Percentiles rank a stretch among this genome's conserved stretches.
phyloP scores from a whole-genome alignment of 371 early-diverging fungal species.

The Actinomucor elegans region DNA sequence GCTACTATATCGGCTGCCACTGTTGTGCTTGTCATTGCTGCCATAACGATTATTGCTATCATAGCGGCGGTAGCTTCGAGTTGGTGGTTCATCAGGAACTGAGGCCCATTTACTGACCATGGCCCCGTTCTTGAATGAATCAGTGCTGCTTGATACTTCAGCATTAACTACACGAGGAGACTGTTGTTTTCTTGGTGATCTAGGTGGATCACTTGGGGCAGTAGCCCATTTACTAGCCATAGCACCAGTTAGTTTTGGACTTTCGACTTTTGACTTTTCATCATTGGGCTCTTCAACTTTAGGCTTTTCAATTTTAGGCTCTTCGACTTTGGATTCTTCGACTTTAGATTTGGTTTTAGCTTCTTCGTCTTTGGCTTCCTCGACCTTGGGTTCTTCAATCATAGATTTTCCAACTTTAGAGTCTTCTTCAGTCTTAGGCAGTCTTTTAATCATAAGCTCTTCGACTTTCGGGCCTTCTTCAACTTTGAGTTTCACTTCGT shows the following conservation, averaged over 20 bases:
- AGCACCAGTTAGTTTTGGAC: background rate
- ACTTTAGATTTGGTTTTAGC: background rate
- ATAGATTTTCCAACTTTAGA: too few species aligned
- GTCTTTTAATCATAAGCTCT: too few species aligned
- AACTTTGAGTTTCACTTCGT: too few species aligned
- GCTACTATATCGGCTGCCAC: background rate
- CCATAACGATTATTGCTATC: background rate
- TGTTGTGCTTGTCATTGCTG: too few species aligned
- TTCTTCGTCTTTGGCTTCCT: background rate
- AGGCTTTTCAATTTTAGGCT: background rate
- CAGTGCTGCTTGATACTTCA: background rate
- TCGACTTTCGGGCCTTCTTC: too few species aligned
- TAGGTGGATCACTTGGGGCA: background rate
- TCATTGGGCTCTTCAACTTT: background rate
- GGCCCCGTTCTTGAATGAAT: background rate
- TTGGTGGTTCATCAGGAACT: background rate
- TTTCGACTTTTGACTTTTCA: background rate
- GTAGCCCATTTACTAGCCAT: conserved; percentile 9
- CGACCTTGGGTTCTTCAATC: too few species aligned
- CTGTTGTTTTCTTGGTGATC: background rate
- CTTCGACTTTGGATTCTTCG: background rate
- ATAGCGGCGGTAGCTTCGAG: background rate
- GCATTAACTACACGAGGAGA: background rate
- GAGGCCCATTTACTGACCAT: conserved; percentile 5
- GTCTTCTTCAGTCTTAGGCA: too few species aligned